Evolutionary conservation across 2,329 filamentous ascomycete genomes (phyloP), one percentile per base, ranked within the genome.

Genomic region (Colletotrichum shisoi): DNA sequence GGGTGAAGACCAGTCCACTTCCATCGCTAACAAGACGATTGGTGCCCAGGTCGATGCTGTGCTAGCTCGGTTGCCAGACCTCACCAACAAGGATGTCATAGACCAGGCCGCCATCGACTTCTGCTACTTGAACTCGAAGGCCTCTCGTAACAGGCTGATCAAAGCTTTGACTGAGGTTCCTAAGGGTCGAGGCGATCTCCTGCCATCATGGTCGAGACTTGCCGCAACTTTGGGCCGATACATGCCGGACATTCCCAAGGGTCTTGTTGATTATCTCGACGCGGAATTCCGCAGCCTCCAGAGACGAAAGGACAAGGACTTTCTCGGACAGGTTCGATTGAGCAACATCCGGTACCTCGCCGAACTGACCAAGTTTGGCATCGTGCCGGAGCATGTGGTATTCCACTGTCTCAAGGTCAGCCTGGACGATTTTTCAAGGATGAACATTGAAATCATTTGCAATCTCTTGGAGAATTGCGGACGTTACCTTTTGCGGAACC

Each of bases 381-480:
- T 97, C 39, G 95, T 99, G 9, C 95, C 96, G 0, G 95, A 99
- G 77, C 95, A 99, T 78, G 94, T 99, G 70, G 96, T 99, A 61
- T 99, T 99, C 75, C 95, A 99, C 75, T 99, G 95, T 76, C 87
- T 99, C 73, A 99, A 97, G 78, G 94, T 99, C 76, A 96, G 94
- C 72, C 81, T 99, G 34, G 95, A 99, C 73, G 95, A 99, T 74
- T 99, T 99, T 75, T 97, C 95, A 2, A 88, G 94, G 69, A 97
- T 97, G 91, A 99, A 99, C 74, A 97, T 99, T 70, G 96, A 99
- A 77, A 97, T 99, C 72, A 94, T 99, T 70, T 96, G 94, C 74
- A 96, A 96, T 74, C 83, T 99, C 34, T 84, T 99, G 24, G 95
- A 99, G 77, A 98, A 98, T 71, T 99, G 96, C 74, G 95, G 95